A percentile compares a stretch with the other conserved stretches of the same genome.
Conservation (phyloP, 2,329 filamentous ascomycete genomes). For the Penicillium capsulatum region DNA sequence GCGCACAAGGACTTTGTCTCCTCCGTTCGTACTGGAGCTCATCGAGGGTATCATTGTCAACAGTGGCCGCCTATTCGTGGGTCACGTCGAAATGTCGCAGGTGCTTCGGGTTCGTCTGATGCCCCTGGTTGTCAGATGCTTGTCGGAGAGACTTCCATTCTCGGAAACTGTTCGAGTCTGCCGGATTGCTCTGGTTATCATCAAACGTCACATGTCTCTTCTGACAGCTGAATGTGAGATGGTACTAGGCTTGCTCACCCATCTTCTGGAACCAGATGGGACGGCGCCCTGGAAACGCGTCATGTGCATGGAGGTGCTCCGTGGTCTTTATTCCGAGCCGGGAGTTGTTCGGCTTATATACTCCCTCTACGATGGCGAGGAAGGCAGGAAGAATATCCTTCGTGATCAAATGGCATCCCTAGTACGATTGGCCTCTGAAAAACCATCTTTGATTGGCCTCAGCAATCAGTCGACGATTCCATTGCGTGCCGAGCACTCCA, state of each 20-base stretch:
- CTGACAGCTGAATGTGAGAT: conserved; percentile 77
- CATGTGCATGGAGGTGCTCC: conserved; percentile 85
- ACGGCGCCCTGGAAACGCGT: conserved; percentile 79
- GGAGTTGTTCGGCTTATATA: conserved; percentile 75
- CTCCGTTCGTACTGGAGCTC: conserved; percentile 82
- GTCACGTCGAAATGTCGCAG: conserved; percentile 74
- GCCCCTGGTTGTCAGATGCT: conserved; percentile 72
- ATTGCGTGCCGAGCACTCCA: conserved; percentile 53
- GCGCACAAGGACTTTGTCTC: conserved; percentile 69
- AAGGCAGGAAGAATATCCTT: conserved; percentile 70
- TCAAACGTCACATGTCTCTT: conserved; percentile 71
- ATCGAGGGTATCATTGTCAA: conserved; percentile 87
- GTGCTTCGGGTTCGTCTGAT: conserved; percentile 73
- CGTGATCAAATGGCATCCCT: conserved; percentile 81
- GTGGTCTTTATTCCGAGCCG: conserved; percentile 78
- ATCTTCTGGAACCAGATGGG: conserved; percentile 79
- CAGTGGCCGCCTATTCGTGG: conserved; percentile 72
- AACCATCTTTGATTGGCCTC: conserved; percentile 80
- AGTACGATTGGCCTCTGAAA: conserved; percentile 89
- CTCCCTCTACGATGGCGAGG: conserved; percentile 68
- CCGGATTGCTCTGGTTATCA: conserved; percentile 74
- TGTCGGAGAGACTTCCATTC: conserved; percentile 76
- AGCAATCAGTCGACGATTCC: conserved; percentile 85
- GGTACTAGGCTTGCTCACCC: conserved; percentile 73
- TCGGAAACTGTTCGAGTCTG: conserved; percentile 76